Evolutionary conservation across 805 yeast genomes (phyloP).

Genomic region (Cyberlindnera veronae): DNA sequence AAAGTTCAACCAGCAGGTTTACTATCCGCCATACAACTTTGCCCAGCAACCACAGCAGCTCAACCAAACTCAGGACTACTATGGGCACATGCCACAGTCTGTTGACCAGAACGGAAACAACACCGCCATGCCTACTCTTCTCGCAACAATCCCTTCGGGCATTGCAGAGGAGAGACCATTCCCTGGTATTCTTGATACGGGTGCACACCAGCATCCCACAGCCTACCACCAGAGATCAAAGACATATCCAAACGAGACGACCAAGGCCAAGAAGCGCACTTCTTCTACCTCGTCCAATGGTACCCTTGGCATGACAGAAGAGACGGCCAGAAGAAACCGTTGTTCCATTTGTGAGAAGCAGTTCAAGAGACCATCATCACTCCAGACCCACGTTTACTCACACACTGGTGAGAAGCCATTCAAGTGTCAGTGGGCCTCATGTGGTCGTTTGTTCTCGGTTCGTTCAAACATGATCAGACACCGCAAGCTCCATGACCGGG

Average conservation of each 20-base stretch:
- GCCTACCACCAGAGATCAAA: conserved; percentile 18
- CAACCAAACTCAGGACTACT: not conserved
- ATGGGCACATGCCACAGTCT: not conserved
- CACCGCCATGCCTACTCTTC: not conserved
- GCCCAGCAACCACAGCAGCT: not conserved
- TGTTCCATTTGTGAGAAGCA: conserved; percentile 63
- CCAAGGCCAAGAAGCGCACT: conserved; percentile 8
- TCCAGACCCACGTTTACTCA: conserved; percentile 73
- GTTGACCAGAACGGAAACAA: not conserved
- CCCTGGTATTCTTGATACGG: conserved; percentile 24
- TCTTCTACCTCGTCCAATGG: conserved; percentile 15
- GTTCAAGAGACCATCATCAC: conserved; percentile 79
- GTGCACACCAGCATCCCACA: conserved; percentile 2
- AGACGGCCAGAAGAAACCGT: conserved; percentile 43
- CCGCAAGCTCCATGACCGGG: conserved; percentile 52
- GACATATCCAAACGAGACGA: conserved; percentile 17
- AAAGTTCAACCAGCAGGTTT: conserved; percentile 2
- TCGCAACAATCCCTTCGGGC: not conserved
- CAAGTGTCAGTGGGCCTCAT: conserved; percentile 57
- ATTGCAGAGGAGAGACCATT: conserved; percentile 21
- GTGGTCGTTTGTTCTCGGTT: conserved; percentile 69
- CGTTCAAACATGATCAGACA: conserved; percentile 82
- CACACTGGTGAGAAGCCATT: conserved; percentile 84
- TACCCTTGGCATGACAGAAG: conserved; percentile 38
- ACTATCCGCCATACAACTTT: not conserved